Evolutionary conservation across 1,284 basidiomycete genomes (phyloP), one percentile per base, ranked within the genome.

Genomic region (Meripilus lineatus): DNA sequence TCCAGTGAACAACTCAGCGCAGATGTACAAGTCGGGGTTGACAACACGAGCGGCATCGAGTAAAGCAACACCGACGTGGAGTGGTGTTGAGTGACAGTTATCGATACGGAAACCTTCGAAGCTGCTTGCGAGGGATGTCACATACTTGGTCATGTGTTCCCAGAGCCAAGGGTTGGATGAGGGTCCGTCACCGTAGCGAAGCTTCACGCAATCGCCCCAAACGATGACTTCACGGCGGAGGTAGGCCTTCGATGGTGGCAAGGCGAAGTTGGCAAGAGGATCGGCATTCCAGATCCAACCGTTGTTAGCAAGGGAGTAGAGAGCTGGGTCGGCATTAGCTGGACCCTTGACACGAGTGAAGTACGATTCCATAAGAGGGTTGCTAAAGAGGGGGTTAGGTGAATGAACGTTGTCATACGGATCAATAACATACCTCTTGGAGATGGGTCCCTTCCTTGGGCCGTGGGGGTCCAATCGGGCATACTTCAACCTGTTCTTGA

Each of bases 211-310:
- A 65, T 99, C 96, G 33, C 85, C 84, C 95, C 95, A 99, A 15
- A 87, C 91, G 54, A 99, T 98, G 39, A 99, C 91, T 65, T 97
- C 92, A 41, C 95, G 86, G 23, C 93, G 84, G 38, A 98, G 76
- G 64, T 99, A 99, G 1, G 93, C 89, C 62, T 95, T 95, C n/a
- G 94, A 98, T 1, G 89, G 87, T 38, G 81, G 79, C n/a, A 91
- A 79, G 7, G 94, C 95, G 68, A 99, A 99, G 69, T 98, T 96
- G 52, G 84, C 76, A 17, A 99, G 75, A 0, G 95, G 95, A 63
- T 99, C 86, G 2, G 95, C 94, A 47, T 88, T 75, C 95, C 95
- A 99, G 56, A 99, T 95, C 95, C 95, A 99, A 5, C 95, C 95
- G 58, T 99, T 99, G 68, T 98, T 97, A 4, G 95, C 95, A 23